Evolutionary conservation across 176 grass and related monocot species (phyloP), one percentile per base, ranked within the genome.

Genomic region (Oryza australiensis): DNA sequence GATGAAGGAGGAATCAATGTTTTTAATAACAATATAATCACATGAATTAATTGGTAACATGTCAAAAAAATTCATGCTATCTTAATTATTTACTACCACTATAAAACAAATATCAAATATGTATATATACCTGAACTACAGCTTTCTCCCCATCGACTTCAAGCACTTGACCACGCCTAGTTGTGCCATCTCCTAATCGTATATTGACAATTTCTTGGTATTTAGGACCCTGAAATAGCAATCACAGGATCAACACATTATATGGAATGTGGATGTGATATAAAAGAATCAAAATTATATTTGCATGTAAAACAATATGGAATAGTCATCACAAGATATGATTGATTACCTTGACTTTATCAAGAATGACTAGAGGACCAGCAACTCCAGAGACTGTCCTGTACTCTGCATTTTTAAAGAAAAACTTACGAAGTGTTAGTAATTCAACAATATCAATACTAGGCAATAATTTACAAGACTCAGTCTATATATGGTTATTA

Each of bases 131-230:
- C 92, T 94, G 92, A 74, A 94, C 92, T 20, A 94, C 92, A 85
- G 92, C 92, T 82, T 87, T 94, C 83, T 94, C 92, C 37, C 92
- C 92, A 72, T 94, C 92, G 35, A 94, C 92, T 85, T 94, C 92
- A 51, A 94, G 83, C 43, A 94, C 92, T 72, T 94, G 92, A 71
- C 92, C 92, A 82, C 89, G 89, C 80, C 92, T 84, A 57, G 80
- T 91, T 38, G 89, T 87, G 46, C 92, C 89, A 82, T 94, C 86
- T 85, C 92, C 92, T 37, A 94, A 77, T 32, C 86, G 82, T 62
- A 94, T 94, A 81, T 94, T 94, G 28, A 94, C 89, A 79, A 94
- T 94, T 78, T 94, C 92, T 78, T 91, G 92, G 73, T 94, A 94
- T 76, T 91, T 94, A 34, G 86, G 92, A n/a, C 92, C 92, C 92